Evolutionary conservation across 148 eudicot species (phyloP).

Genomic region (Vaccinium darrowii): DNA sequence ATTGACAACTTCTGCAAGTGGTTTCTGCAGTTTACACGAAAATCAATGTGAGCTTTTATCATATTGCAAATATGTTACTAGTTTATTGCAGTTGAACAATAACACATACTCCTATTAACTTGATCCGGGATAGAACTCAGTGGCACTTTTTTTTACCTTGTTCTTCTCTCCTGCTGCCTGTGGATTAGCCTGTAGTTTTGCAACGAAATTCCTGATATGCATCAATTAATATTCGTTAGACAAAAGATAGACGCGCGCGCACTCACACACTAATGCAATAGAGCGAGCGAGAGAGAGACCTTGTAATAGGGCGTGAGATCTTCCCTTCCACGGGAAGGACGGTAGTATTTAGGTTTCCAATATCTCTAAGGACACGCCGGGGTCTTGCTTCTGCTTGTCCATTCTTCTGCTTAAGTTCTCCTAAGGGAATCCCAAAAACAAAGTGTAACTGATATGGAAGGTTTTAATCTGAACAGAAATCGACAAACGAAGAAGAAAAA

Average conservation of each 20-base stretch:
- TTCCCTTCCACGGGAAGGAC: slow-evolving; percentile 33
- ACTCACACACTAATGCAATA: neutral
- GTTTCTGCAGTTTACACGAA: slow-evolving; percentile 26
- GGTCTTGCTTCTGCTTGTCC: slow-evolving; percentile 45
- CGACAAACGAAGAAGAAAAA: neutral
- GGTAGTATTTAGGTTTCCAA: slow-evolving; percentile 52
- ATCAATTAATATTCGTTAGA: neutral
- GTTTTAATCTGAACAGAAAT: neutral
- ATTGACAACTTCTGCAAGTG: slow-evolving; percentile 20
- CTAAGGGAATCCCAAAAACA: slow-evolving; percentile 4
- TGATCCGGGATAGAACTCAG: neutral
- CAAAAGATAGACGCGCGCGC: neutral
- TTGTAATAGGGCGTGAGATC: slow-evolving; percentile 41
- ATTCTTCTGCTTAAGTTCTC: slow-evolving; percentile 56
- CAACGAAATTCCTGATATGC: slow-evolving; percentile 42
- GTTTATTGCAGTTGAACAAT: too few species aligned
- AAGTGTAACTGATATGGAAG: neutral
- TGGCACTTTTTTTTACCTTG: slow-evolving; percentile 23
- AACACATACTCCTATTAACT: too few species aligned
- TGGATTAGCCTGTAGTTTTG: slow-evolving; percentile 46
- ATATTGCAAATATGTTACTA: too few species aligned
- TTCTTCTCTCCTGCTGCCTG: slow-evolving; percentile 49
- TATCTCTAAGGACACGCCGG: slow-evolving; percentile 64
- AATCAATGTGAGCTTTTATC: neutral
- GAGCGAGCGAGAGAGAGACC: slow-evolving; percentile 28